phyloP scores from a whole-genome alignment of 192 early-diverging fungal species.

The Borealophlyctis nickersoniae region DNA sequence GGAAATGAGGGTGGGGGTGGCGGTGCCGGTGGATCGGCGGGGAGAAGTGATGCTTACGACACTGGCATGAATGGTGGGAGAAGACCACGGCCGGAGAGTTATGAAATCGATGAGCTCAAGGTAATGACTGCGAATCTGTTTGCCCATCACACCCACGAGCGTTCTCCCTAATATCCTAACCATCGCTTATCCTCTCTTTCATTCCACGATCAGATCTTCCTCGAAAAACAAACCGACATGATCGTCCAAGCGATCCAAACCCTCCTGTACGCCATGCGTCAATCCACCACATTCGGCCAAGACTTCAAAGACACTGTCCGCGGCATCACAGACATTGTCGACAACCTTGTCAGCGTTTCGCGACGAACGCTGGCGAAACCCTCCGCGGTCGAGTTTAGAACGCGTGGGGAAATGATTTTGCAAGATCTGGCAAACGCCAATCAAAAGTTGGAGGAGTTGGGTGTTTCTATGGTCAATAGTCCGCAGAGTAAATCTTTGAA shows the following conservation, averaged over 20 bases:
- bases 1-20: constrained; percentile 8
- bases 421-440: constrained; percentile 51
- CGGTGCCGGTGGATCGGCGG: constrained; percentile 8
- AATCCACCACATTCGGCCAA: constrained; percentile 39
- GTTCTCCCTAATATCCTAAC: background rate
- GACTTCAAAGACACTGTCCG: constrained; percentile 56
- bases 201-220: constrained; percentile 49
- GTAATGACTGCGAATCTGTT: too few relatives aligned
- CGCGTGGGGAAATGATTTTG: constrained; percentile 58
- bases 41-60: too few relatives aligned
- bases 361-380: constrained; percentile 46
- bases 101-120: constrained; percentile 46
- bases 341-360: constrained; percentile 51
- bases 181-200: background rate
- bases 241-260: constrained; percentile 79
- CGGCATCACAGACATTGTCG: constrained; percentile 59
- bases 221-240: constrained; percentile 68
- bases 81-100: constrained; percentile 2
- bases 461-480: constrained; percentile 43
- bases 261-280: constrained; percentile 62
- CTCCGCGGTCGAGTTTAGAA: constrained; percentile 30
- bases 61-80: constrained; percentile 2
- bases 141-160: too few relatives aligned
- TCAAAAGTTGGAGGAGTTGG: constrained; percentile 56
- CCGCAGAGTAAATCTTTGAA: constrained; percentile 65